Evolutionary conservation across 306 rosid species (phyloP).

Genomic region (Cucumis melo): DNA sequence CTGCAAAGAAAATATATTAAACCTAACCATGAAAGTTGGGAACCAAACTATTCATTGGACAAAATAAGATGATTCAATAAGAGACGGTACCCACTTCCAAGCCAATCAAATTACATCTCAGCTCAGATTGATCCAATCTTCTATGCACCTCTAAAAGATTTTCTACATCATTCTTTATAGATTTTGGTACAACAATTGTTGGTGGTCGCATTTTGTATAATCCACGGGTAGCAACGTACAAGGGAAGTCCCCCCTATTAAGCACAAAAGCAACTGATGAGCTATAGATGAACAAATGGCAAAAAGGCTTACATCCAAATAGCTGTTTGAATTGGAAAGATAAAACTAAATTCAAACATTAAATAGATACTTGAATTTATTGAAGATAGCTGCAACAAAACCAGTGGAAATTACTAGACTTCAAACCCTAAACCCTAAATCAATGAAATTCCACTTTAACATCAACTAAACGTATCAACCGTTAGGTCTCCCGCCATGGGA

Average conservation of each 20-base stretch:
- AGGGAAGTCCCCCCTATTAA: constrained; percentile 80
- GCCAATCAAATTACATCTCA: constrained; percentile 61
- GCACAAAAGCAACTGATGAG: background rate
- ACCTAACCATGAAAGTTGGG: background rate
- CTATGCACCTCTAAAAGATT: constrained; percentile 70
- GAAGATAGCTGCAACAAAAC: background rate
- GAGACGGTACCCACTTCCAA: constrained; percentile 65
- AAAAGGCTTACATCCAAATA: background rate
- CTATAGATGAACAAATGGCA: background rate
- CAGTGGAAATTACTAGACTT: background rate
- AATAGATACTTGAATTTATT: background rate
- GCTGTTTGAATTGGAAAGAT: background rate
- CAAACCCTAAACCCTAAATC: background rate
- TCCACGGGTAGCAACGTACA: constrained; percentile 91
- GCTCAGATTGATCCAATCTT: constrained; percentile 80
- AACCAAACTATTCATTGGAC: constrained; percentile 1
- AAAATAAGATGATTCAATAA: constrained; percentile 7
- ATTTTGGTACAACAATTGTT: constrained; percentile 60
- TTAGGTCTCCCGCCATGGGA: background rate
- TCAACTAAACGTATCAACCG: background rate
- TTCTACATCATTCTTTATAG: constrained; percentile 63
- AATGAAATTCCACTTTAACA: background rate
- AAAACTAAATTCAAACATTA: background rate
- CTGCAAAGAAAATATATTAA: constrained; percentile 23
- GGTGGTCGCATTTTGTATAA: constrained; percentile 82